Conservation (phyloP, 176 grass and related monocot species). For the Paspalum notatum region DNA sequence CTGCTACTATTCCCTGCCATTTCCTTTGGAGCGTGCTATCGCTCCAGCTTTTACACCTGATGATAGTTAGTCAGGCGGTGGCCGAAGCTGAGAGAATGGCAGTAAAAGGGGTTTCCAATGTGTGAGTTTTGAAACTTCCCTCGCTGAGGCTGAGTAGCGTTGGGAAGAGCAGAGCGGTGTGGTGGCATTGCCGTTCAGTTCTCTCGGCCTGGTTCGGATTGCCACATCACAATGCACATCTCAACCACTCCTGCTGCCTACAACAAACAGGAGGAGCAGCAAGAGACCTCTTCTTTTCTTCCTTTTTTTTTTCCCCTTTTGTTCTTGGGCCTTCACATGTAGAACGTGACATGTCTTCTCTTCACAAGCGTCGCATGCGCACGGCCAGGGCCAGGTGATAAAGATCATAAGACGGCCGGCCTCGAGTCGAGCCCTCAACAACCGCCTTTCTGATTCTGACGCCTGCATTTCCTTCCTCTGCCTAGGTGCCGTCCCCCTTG, state of each 20-base stretch:
- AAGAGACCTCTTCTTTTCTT: constrained; percentile 19
- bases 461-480: constrained; percentile 43
- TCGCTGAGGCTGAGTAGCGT: not conserved
- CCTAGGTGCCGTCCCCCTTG: not conserved
- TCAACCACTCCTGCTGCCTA: constrained; percentile 5
- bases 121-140: not conserved
- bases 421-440: not conserved
- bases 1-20: not conserved
- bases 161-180: not conserved
- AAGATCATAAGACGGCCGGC: not conserved
- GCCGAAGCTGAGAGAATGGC: not conserved
- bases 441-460: constrained; percentile 24
- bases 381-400: constrained; percentile 8
- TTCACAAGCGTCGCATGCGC: constrained; percentile 39
- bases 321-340: constrained; percentile 44
- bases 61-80: not conserved
- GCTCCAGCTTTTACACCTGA: constrained; percentile 26
- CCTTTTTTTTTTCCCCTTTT: not conserved
- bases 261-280: not conserved
- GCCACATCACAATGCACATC: not conserved
- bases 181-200: not conserved
- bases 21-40: constrained; percentile 35
- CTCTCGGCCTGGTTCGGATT: constrained; percentile 9
- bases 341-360: constrained; percentile 42
- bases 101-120: no score